Percentiles rank a stretch among this genome's conserved stretches.
phyloP scores from a whole-genome alignment of 345 rosid genomes.

The Camelina laxa region DNA sequence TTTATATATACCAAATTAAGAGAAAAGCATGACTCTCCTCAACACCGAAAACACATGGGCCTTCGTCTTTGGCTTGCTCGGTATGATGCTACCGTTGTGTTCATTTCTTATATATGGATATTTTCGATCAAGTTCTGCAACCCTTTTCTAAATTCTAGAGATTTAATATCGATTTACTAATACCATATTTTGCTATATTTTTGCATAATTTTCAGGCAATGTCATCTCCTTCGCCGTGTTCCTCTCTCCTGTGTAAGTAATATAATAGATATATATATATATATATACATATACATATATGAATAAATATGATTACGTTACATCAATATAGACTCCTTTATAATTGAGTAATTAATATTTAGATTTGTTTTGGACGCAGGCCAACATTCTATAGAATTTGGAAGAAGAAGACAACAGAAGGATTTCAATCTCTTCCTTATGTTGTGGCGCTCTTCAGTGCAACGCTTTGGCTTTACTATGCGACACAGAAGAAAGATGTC shows the following conservation, averaged over 20 bases:
- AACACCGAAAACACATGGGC: slow-evolving; percentile 46
- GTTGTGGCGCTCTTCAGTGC: slow-evolving; percentile 57
- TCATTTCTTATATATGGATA: slow-evolving; percentile 2
- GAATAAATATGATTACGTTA: neutral
- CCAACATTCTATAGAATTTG: slow-evolving; percentile 63
- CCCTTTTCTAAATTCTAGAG: neutral
- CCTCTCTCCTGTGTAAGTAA: slow-evolving; percentile 76
- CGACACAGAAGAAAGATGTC: slow-evolving; percentile 45
- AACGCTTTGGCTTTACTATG: slow-evolving; percentile 69
- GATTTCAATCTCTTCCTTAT: slow-evolving; percentile 71
- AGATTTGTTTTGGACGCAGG: slow-evolving; percentile 42
- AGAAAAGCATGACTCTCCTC: slow-evolving; percentile 41
- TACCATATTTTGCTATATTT: slow-evolving; percentile 9
- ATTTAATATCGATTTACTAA: neutral
- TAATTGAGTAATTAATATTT: neutral
- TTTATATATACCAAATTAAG: neutral
- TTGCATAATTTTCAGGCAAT: slow-evolving; percentile 59
- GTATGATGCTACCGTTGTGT: slow-evolving; percentile 33
- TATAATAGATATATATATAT: neutral
- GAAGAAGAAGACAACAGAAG: slow-evolving; percentile 66
- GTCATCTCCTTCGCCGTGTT: slow-evolving; percentile 60
- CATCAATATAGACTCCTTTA: neutral
- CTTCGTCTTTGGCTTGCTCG: slow-evolving; percentile 45
- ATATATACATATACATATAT: neutral
- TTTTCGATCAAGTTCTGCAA: slow-evolving; percentile 13